phyloP scores from a whole-genome alignment of 1,139 yeast species.

The Suhomyces terraborum region DNA sequence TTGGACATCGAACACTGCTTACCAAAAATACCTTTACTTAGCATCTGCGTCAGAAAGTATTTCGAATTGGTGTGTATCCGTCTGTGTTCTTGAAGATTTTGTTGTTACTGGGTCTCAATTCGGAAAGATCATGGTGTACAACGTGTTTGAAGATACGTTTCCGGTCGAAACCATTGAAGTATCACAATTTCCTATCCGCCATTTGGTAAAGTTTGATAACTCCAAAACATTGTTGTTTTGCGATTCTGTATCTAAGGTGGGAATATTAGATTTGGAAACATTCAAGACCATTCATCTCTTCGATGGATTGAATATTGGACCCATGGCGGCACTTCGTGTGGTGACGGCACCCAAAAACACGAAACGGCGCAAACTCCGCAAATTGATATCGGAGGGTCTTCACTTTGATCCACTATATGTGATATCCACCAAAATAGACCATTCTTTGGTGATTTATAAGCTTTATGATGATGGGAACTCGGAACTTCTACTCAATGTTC shows the following conservation, averaged over 20 bases:
- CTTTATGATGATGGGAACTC: slow-evolving; percentile 24
- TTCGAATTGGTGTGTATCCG: slow-evolving; percentile 28
- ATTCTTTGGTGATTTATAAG: slow-evolving; percentile 27
- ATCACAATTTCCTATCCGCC: slow-evolving; percentile 34
- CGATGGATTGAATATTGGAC: slow-evolving; percentile 32
- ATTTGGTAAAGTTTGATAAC: slow-evolving; percentile 23
- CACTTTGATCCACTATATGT: slow-evolving; percentile 29
- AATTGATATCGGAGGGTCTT: slow-evolving; percentile 9
- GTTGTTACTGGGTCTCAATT: slow-evolving; percentile 39
- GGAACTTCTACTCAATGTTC: slow-evolving; percentile 17
- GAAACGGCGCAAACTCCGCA: slow-evolving; percentile 10
- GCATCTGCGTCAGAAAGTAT: slow-evolving; percentile 23
- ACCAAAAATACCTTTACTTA: slow-evolving; percentile 22
- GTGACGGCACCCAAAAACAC: slow-evolving; percentile 10
- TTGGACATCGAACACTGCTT: slow-evolving; percentile 25
- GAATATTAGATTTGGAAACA: slow-evolving; percentile 28
- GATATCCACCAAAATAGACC: slow-evolving; percentile 28
- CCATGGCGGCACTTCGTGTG: slow-evolving; percentile 23
- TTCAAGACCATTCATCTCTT: slow-evolving; percentile 23
- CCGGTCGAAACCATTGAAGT: slow-evolving; percentile 20
- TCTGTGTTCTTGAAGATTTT: slow-evolving; percentile 19
- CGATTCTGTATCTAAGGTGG: slow-evolving; percentile 38
- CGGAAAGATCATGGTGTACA: slow-evolving; percentile 32
- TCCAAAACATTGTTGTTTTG: slow-evolving; percentile 27
- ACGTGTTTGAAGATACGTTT: slow-evolving; percentile 22